Conservation (phyloP, 495 filamentous ascomycete species). For the Diplogelasinospora grovesii region DNA sequence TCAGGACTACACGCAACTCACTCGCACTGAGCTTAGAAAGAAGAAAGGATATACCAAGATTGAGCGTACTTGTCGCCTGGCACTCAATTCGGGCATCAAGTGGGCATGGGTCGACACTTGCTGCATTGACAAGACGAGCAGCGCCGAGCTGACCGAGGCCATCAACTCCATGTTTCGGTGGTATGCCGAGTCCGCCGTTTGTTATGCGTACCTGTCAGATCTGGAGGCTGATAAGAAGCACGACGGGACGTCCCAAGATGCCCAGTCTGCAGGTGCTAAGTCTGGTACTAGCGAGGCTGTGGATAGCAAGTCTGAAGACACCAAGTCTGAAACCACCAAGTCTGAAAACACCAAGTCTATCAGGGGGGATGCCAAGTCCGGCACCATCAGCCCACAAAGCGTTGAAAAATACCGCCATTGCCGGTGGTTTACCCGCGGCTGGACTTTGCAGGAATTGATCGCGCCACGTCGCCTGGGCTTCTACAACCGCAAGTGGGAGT, state of each 20-base stretch:
- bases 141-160: slow-evolving; percentile 37
- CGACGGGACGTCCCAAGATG: not conserved
- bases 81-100: slow-evolving; percentile 13
- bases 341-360: not conserved
- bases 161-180: slow-evolving; percentile 45
- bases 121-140: slow-evolving; percentile 41
- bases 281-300: no score
- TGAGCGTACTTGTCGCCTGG: slow-evolving; percentile 25
- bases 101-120: slow-evolving; percentile 44
- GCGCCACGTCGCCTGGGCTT: slow-evolving; percentile 28
- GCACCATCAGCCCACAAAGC: not conserved
- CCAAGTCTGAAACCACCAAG: not conserved
- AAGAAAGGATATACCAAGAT: slow-evolving; percentile 30
- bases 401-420: slow-evolving; percentile 7
- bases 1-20: slow-evolving; percentile 17
- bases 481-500: slow-evolving; percentile 23
- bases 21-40: slow-evolving; percentile 1
- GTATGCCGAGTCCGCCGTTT: slow-evolving; percentile 26
- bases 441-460: slow-evolving; percentile 36
- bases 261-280: no score
- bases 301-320: no score
- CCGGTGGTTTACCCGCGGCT: slow-evolving; percentile 32
- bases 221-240: not conserved
- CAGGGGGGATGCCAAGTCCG: not conserved
- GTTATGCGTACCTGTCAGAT: slow-evolving; percentile 31